Conservation (phyloP, 2,329 filamentous ascomycete species). For the Plenodomus biglobosus region DNA sequence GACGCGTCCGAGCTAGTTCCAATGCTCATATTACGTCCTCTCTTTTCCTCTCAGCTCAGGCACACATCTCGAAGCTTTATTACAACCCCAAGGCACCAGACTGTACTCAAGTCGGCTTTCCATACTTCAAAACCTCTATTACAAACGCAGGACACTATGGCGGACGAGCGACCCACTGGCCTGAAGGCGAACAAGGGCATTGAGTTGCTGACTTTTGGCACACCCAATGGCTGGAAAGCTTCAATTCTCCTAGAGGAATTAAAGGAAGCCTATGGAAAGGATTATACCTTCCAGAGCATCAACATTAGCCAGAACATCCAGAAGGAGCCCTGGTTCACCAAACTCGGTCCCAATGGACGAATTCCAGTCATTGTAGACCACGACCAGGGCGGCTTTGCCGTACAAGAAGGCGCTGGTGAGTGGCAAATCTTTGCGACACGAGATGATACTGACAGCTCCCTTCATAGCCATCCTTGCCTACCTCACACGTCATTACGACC, state of each 20-base stretch:
- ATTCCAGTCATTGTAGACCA: conserved; percentile 69
- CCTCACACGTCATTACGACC: conserved; percentile 51
- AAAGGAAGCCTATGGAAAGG: conserved; percentile 62
- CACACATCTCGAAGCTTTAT: conserved; percentile 12
- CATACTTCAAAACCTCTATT: conserved; percentile 22
- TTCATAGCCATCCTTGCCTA: conserved; percentile 47
- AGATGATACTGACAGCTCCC: not conserved
- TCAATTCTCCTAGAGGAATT: conserved; percentile 67
- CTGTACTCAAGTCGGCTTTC: conserved; percentile 16
- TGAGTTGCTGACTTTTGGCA: conserved; percentile 62
- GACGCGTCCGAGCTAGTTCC: conserved; percentile 5
- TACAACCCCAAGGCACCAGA: conserved; percentile 12
- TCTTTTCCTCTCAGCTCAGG: conserved; percentile 18
- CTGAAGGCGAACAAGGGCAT: conserved; percentile 65
- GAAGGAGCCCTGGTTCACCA: conserved; percentile 67
- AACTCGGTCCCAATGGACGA: conserved; percentile 64
- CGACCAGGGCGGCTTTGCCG: conserved; percentile 60
- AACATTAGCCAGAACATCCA: conserved; percentile 64
- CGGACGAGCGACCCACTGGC: conserved; percentile 52
- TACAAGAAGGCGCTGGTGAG: conserved; percentile 47
- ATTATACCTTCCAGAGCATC: conserved; percentile 62
- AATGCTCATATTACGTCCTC: conserved; percentile 27
- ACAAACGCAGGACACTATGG: conserved; percentile 26
- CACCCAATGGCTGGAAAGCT: conserved; percentile 56
- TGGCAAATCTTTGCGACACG: not conserved